These are phyloP conservation scores for Nakazawaea laoshanensis DNA, from an alignment of 805 yeast species.

Conservation along the genomic window DNA sequence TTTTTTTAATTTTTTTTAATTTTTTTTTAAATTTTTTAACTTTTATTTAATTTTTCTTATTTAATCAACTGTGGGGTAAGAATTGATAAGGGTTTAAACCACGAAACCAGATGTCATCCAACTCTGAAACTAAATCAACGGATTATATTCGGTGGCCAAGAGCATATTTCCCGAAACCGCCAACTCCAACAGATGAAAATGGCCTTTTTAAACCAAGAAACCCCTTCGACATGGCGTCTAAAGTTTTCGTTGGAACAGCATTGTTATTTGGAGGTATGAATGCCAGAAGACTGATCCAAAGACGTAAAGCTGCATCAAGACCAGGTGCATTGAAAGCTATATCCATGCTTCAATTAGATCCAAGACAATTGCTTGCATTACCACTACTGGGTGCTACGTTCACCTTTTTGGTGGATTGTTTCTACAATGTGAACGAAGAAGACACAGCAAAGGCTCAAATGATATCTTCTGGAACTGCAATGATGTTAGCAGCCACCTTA, in stretches of 20 bases:
- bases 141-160: constrained; percentile 14
- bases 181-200: constrained; percentile 1
- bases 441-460: constrained; percentile 20
- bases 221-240: constrained; percentile 20
- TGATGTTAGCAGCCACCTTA: constrained; percentile 14
- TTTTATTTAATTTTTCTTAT: no score
- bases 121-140: no score
- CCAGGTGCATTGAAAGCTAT: constrained; percentile 27
- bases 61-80: no score
- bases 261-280: constrained; percentile 27
- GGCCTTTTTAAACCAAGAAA: constrained; percentile 18
- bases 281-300: constrained; percentile 25
- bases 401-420: constrained; percentile 21
- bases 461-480: constrained; percentile 16
- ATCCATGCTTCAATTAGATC: constrained; percentile 19
- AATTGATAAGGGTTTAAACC: no score
- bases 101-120: no score
- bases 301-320: constrained; percentile 27
- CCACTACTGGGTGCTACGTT: constrained; percentile 25
- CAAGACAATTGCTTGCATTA: constrained; percentile 22
- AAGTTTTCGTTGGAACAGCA: constrained; percentile 20
- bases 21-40: no score
- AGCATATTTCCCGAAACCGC: constrained; percentile 19
- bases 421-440: constrained; percentile 22
- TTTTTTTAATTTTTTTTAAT: no score